A percentile compares a stretch with the other conserved stretches of the same genome.
phyloP scores from a whole-genome alignment of 208 protist species.

The Leishmania mexicana region DNA sequence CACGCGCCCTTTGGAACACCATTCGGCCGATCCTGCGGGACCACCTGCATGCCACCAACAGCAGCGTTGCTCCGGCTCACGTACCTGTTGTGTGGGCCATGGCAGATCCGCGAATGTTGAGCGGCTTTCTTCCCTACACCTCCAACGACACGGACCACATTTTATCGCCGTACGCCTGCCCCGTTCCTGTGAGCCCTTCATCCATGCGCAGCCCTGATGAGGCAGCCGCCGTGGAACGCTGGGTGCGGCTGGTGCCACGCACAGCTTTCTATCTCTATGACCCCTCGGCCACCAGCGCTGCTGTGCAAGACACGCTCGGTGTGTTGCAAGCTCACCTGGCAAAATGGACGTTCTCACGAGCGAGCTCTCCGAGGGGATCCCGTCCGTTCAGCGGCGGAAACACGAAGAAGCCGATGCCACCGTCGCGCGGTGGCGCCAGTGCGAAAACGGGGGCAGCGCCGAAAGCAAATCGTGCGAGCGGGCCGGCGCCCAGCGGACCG shows the following conservation, averaged over 20 bases:
- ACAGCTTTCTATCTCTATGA: conserved; percentile 28
- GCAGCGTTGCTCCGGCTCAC: conserved; percentile 22
- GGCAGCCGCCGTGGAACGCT: conserved; percentile 10
- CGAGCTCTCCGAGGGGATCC: conserved; percentile 2
- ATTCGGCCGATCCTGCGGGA: conserved; percentile 15
- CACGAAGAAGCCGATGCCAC: not conserved
- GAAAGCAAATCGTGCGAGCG: not conserved
- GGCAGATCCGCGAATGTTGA: conserved; percentile 34
- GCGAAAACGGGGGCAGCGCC: not conserved
- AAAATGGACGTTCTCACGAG: not conserved
- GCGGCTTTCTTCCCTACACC: conserved; percentile 24
- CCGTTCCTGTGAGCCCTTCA: not conserved
- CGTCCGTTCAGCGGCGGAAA: conserved; percentile 6
- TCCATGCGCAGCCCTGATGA: not conserved
- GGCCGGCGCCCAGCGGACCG: not conserved
- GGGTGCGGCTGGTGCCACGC: conserved; percentile 26
- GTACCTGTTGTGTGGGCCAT: conserved; percentile 56
- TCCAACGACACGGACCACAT: not conserved
- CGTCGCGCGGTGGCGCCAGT: conserved; percentile 4
- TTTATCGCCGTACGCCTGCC: conserved; percentile 1
- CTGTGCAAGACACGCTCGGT: conserved; percentile 17
- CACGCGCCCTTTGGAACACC: conserved; percentile 33
- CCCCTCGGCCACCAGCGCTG: conserved; percentile 7
- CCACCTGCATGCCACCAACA: conserved; percentile 7
- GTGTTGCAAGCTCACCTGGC: conserved; percentile 15